Percentiles rank a stretch among this genome's conserved stretches.
These are phyloP conservation scores for Gardenia jasminoides DNA, from an alignment of 257 asterid genomes.

Conservation along the genomic window DNA sequence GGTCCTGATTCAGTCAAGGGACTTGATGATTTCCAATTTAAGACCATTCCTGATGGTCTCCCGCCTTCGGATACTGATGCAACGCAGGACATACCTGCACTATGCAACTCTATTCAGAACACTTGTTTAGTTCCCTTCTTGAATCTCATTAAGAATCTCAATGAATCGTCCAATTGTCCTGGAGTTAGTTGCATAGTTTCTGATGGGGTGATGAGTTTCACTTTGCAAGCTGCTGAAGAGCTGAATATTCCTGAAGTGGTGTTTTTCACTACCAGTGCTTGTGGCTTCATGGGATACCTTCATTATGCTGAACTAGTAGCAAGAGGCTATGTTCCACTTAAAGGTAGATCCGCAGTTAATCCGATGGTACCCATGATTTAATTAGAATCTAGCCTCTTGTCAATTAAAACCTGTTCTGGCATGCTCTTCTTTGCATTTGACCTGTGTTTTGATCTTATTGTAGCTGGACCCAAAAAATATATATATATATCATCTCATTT, in stretches of 20 bases:
- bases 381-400: not conserved
- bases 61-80: constrained; percentile 54
- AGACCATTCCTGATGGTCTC: constrained; percentile 67
- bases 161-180: constrained; percentile 43
- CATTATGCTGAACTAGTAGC: constrained; percentile 31
- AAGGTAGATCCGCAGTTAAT: constrained; percentile 28
- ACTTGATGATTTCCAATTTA: constrained; percentile 43
- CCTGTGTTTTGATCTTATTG: not conserved
- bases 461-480: no score
- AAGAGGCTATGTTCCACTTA: constrained; percentile 40
- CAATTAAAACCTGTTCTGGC: not conserved
- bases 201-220: constrained; percentile 68
- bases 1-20: constrained; percentile 57
- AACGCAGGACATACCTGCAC: constrained; percentile 62
- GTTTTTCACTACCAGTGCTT: constrained; percentile 60
- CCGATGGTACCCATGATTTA: not conserved
- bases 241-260: constrained; percentile 59
- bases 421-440: not conserved
- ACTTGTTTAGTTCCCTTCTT: constrained; percentile 44
- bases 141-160: constrained; percentile 42
- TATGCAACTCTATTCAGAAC: constrained; percentile 33
- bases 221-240: constrained; percentile 56
- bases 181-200: constrained; percentile 55
- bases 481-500: no score
- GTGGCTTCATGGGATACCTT: constrained; percentile 55